phyloP scores from a whole-genome alignment of 441 rosid species.

The Iberis amara region DNA sequence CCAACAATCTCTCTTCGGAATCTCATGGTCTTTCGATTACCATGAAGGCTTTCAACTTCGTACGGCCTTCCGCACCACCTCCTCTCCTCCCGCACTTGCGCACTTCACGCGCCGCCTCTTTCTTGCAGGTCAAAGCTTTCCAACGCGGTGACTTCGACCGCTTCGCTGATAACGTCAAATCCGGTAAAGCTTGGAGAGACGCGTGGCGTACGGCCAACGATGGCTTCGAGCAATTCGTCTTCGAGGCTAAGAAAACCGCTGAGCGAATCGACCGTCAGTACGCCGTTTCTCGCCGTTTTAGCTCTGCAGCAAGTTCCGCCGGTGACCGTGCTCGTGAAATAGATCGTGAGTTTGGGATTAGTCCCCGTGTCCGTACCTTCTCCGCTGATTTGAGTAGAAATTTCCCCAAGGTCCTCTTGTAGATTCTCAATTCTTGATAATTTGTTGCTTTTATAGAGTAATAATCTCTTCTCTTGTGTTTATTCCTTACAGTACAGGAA shows the following conservation, averaged over 20 bases:
- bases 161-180: conserved; percentile 51
- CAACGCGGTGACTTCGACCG: conserved; percentile 65
- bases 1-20: conserved; percentile 8
- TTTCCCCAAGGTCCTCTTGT: conserved; percentile 60
- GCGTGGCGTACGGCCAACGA: conserved; percentile 81
- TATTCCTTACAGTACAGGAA: conserved; percentile 69
- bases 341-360: conserved; percentile 64
- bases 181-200: conserved; percentile 63
- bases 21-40: conserved; percentile 25
- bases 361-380: conserved; percentile 56
- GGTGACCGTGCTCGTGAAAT: conserved; percentile 60
- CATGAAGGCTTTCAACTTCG: conserved; percentile 26
- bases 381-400: conserved; percentile 65
- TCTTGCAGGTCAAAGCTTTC: conserved; percentile 40
- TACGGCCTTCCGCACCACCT: conserved; percentile 26
- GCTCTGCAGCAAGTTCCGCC: conserved; percentile 52
- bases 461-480: neutral
- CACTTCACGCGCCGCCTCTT: conserved; percentile 22
- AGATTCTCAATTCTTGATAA: no score
- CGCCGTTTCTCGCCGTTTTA: conserved; percentile 55
- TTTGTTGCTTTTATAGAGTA: neutral
- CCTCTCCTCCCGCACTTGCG: conserved; percentile 7
- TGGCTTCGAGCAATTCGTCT: conserved; percentile 67
- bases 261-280: conserved; percentile 73
- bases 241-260: conserved; percentile 74